phyloP scores from a whole-genome alignment of 2,329 filamentous ascomycete genomes.

The Aspergillus hortae region DNA sequence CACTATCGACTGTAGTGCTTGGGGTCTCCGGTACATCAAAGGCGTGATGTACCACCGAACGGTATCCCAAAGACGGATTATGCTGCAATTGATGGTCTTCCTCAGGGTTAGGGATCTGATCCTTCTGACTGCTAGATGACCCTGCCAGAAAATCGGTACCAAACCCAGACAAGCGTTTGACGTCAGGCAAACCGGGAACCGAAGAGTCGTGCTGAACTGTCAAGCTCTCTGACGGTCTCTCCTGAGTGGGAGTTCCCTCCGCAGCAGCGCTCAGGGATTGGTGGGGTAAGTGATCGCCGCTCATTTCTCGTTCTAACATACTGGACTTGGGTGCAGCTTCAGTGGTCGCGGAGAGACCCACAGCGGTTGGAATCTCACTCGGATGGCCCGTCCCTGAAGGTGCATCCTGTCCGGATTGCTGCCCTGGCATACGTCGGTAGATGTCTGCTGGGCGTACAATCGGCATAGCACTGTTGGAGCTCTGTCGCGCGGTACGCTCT shows the following conservation, averaged over 20 bases:
- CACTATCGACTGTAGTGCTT: slow-evolving; percentile 50
- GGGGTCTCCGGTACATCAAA: slow-evolving; percentile 59
- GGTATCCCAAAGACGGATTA: slow-evolving; percentile 54
- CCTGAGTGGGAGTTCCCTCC: not conserved
- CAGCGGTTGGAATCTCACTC: slow-evolving; percentile 51
- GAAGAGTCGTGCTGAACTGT: slow-evolving; percentile 12
- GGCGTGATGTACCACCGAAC: slow-evolving; percentile 61
- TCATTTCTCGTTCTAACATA: not conserved
- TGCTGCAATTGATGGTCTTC: slow-evolving; percentile 42
- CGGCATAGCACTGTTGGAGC: slow-evolving; percentile 47
- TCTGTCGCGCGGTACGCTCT: slow-evolving; percentile 9
- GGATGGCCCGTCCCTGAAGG: slow-evolving; percentile 58
- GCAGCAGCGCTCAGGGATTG: not conserved
- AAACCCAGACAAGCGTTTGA: slow-evolving; percentile 42
- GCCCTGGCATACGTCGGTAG: slow-evolving; percentile 68
- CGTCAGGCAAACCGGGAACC: slow-evolving; percentile 36
- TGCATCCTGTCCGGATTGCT: slow-evolving; percentile 50
- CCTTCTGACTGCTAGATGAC: slow-evolving; percentile 12
- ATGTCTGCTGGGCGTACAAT: slow-evolving; percentile 74
- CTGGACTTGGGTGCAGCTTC: slow-evolving; percentile 1
- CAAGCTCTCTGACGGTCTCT: not conserved
- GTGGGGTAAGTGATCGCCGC: slow-evolving; percentile 6
- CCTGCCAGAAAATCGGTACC: slow-evolving; percentile 24
- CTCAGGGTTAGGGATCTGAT: slow-evolving; percentile 8
- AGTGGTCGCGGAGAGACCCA: slow-evolving; percentile 4